Conservation (phyloP, 1,139 yeast genomes). For the Yamadazyma pseudoaaseri region DNA sequence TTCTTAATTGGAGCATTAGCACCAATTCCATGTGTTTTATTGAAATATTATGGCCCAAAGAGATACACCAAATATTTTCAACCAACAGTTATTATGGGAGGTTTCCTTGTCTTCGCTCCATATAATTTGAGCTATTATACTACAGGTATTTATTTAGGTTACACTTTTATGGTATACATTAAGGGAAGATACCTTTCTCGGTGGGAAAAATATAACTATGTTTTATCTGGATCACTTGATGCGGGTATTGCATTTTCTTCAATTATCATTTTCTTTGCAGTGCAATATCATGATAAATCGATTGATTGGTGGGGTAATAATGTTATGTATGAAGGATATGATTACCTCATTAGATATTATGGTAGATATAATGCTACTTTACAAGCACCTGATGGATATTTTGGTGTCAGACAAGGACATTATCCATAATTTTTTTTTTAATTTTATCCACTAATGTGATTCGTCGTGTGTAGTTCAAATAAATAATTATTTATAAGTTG, state of each 20-base stretch:
- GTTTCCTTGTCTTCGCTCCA: conserved; percentile 48
- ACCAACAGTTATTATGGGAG: conserved; percentile 39
- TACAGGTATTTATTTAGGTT: conserved; percentile 47
- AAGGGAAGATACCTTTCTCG: conserved; percentile 47
- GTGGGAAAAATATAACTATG: conserved; percentile 68
- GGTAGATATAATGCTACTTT: conserved; percentile 23
- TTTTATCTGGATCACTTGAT: conserved; percentile 51
- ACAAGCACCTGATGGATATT: conserved; percentile 40
- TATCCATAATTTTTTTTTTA: conserved; percentile 31
- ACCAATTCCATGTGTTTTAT: conserved; percentile 38
- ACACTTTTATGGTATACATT: conserved; percentile 50
- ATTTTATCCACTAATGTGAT: too few species aligned
- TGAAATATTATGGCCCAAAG: conserved; percentile 33
- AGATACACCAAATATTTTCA: conserved; percentile 30
- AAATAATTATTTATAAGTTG: too few species aligned
- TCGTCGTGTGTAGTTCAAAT: too few species aligned
- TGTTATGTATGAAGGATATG: conserved; percentile 43
- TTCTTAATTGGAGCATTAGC: conserved; percentile 53
- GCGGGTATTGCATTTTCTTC: conserved; percentile 62
- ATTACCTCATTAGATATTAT: conserved; percentile 20
- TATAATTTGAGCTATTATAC: conserved; percentile 53
- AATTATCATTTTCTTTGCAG: conserved; percentile 55
- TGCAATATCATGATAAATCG: conserved; percentile 40
- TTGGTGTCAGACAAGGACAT: conserved; percentile 42
- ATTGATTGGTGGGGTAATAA: conserved; percentile 62